Evolutionary conservation across 208 protist genomes (phyloP), one percentile per base, ranked within the genome.

Genomic region (Leishmania mexicana): DNA sequence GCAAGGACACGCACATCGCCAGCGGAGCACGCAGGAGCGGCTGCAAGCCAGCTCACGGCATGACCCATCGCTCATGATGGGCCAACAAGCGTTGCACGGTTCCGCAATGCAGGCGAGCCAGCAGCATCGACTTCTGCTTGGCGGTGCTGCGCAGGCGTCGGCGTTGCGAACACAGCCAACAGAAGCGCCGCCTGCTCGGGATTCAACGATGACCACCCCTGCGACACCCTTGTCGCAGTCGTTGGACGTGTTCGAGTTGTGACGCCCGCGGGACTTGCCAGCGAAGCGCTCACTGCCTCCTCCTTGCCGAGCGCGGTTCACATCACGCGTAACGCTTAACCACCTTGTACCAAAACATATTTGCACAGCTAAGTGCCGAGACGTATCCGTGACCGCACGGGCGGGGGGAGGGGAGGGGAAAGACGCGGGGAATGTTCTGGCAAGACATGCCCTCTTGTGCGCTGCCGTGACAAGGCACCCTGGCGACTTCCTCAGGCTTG

Each of bases 21-120:
- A 60, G 49, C 62, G 74, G 53, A 68, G 28, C 24, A 2, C 42
- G 15, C 35, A n/a, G 40, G 82, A 40, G 19, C 77, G 40, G 28
- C 60, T 90, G 65, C 83, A 78, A 19, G 79, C 79, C 2, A 80
- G 78, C 45, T 64, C 73, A 35, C 62, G 28, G 28, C 79, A 79
- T 54, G 77, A 82, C 64, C 80, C 76, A 10, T 83, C 79, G 28
- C 38, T 74, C 15, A 71, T 64, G 38, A 90, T 91, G 85, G 54
- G 35, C 24, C 60, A 35, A 21, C 77, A 24, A 11, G 87, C 80
- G 3, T 60, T 89, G 62, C 58, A 81, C 54, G 85, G 87, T 1
- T 35, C 74, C 54, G 51, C 81, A 19, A n/a, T 81, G n/a, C 77
- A 54, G 21, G 54, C 82, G 15, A 74, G 49, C 13, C 87, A 85